These are phyloP conservation scores for Flaveria floridana DNA, from an alignment of 140 eudicot species.

Conservation along the genomic window DNA sequence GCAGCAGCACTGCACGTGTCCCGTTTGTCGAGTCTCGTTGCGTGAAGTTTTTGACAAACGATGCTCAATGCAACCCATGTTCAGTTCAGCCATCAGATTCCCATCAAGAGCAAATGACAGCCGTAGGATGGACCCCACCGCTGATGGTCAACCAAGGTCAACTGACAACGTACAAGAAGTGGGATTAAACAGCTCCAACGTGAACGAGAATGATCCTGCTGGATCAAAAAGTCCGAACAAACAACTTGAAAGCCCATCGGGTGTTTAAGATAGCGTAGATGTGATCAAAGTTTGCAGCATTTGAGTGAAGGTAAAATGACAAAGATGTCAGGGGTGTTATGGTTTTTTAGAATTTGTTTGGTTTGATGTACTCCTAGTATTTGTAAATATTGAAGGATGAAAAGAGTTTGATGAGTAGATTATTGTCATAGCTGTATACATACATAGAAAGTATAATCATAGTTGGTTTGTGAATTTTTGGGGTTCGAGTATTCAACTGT, in stretches of 20 bases:
- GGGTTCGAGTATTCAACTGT: no score
- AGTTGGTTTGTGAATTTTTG: neutral
- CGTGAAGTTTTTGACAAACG: slow-evolving; percentile 62
- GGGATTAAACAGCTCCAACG: slow-evolving; percentile 31
- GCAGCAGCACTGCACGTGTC: slow-evolving; percentile 87
- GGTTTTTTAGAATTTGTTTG: slow-evolving; percentile 24
- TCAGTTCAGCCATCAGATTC: slow-evolving; percentile 67
- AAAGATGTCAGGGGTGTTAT: slow-evolving; percentile 19
- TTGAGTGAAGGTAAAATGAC: slow-evolving; percentile 16
- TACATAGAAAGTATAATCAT: slow-evolving; percentile 19
- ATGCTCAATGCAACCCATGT: slow-evolving; percentile 75
- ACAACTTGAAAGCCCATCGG: slow-evolving; percentile 60
- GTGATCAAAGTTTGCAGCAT: slow-evolving; percentile 26
- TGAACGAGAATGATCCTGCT: slow-evolving; percentile 27
- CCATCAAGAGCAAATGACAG: slow-evolving; percentile 38
- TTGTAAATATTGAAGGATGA: slow-evolving; percentile 30
- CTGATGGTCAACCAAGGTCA: slow-evolving; percentile 38
- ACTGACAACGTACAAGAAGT: slow-evolving; percentile 34
- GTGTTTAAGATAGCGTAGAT: slow-evolving; percentile 21
- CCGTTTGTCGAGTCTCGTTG: slow-evolving; percentile 82
- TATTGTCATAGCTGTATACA: slow-evolving; percentile 24
- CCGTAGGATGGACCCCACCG: slow-evolving; percentile 36
- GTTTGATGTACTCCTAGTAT: slow-evolving; percentile 24
- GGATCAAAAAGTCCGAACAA: slow-evolving; percentile 38
- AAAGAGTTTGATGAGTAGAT: slow-evolving; percentile 29